phyloP scores from a whole-genome alignment of 345 rosid genomes.

The Viola odorata region DNA sequence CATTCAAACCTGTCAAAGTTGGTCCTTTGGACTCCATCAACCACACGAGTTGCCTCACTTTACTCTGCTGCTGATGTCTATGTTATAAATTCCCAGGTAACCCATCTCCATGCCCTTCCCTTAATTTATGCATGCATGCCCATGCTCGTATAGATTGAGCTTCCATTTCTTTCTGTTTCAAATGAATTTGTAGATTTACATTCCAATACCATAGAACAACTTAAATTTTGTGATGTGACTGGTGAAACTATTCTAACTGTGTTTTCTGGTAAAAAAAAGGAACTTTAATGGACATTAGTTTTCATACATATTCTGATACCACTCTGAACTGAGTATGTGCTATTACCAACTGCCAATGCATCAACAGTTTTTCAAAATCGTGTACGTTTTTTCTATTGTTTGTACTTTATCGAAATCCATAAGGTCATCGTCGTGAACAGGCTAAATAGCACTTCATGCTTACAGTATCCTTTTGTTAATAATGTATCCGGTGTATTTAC shows the following conservation, averaged over 20 bases:
- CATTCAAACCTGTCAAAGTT: constrained; percentile 62
- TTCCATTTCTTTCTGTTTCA: not conserved
- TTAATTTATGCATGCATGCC: not conserved
- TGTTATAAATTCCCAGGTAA: constrained; percentile 88
- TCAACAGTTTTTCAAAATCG: too few species aligned
- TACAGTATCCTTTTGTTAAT: too few species aligned
- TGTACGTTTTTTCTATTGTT: too few species aligned
- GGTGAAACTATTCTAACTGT: not conserved
- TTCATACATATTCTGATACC: too few species aligned
- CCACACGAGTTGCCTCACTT: constrained; percentile 81
- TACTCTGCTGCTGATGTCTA: constrained; percentile 96
- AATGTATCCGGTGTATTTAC: not conserved
- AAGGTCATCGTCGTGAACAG: too few species aligned
- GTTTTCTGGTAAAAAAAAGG: too few species aligned
- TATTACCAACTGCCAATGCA: too few species aligned
- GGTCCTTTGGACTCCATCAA: constrained; percentile 73
- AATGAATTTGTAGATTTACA: not conserved
- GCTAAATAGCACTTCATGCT: too few species aligned
- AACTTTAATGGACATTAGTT: too few species aligned
- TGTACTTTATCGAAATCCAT: too few species aligned
- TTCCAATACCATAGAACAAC: not conserved
- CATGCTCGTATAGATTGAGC: not conserved
- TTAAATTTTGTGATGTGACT: not conserved
- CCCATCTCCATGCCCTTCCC: constrained; percentile 8
- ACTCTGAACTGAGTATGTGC: too few species aligned